phyloP scores from a whole-genome alignment of 192 early-diverging fungal genomes.

The Chytriomyces sp. region DNA sequence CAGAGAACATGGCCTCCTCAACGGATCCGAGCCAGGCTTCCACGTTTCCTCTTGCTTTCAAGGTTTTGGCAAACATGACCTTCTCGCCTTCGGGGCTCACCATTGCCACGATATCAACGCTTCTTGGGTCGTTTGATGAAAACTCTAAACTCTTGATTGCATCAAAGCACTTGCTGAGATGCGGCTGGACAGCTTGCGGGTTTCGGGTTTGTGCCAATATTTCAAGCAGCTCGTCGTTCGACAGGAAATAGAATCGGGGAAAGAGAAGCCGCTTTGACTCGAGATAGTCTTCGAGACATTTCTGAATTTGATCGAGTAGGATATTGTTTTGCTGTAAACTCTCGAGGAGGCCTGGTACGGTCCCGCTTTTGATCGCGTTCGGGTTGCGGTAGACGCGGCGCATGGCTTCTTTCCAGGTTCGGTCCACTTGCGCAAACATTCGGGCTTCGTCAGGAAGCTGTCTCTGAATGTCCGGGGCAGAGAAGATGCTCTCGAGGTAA shows the following conservation, averaged over 20 bases:
- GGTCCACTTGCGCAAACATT: constrained; percentile 66
- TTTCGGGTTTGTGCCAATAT: constrained; percentile 67
- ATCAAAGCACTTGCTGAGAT: constrained; percentile 68
- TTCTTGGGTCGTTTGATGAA: constrained; percentile 58
- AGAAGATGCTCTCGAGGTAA: constrained; percentile 66
- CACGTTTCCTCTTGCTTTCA: constrained; percentile 71
- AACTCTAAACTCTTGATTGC: constrained; percentile 67
- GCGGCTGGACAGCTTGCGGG: constrained; percentile 68
- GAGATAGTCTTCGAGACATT: constrained; percentile 68
- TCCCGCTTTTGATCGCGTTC: constrained; percentile 69
- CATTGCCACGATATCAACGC: constrained; percentile 65
- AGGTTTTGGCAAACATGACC: constrained; percentile 60
- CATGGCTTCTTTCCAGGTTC: constrained; percentile 69
- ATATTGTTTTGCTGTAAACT: constrained; percentile 65
- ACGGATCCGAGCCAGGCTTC: constrained; percentile 67
- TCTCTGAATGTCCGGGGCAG: constrained; percentile 67
- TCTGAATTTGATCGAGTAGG: constrained; percentile 67
- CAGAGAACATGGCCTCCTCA: constrained; percentile 64
- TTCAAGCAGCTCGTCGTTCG: constrained; percentile 70
- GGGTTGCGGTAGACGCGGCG: constrained; percentile 62
- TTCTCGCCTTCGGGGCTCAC: constrained; percentile 62
- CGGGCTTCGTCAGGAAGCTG: constrained; percentile 69
- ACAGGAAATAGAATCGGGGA: constrained; percentile 67
- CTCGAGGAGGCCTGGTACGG: constrained; percentile 61
- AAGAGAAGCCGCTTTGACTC: constrained; percentile 66